Conservation (phyloP, 2,329 filamentous ascomycete genomes). For the Penicillium occitanis region DNA sequence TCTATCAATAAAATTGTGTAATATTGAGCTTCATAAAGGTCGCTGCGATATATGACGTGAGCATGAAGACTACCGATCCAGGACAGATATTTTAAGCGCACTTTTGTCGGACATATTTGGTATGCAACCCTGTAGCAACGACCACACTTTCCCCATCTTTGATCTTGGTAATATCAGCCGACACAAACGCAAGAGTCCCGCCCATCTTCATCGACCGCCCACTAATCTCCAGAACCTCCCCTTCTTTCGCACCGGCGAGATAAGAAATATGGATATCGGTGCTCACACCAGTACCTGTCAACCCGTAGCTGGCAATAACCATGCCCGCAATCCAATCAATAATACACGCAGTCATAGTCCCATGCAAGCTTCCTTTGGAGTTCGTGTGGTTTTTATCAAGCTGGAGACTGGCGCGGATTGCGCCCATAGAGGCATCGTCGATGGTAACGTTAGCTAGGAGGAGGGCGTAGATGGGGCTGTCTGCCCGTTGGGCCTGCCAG, state of each 20-base stretch:
- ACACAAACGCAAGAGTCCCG: neutral
- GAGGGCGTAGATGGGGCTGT: neutral
- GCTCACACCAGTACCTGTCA: neutral
- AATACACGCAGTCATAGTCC: neutral
- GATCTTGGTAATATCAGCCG: neutral
- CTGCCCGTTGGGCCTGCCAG: neutral
- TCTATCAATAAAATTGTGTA: too few species aligned
- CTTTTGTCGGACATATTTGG: neutral
- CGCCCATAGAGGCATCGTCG: neutral
- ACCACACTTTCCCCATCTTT: neutral
- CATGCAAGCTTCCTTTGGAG: neutral
- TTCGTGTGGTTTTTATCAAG: neutral
- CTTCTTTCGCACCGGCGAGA: neutral
- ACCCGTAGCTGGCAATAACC: neutral
- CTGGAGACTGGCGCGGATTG: neutral
- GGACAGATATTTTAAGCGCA: neutral
- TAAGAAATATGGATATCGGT: neutral
- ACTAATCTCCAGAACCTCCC: neutral
- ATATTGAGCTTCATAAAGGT: too few species aligned
- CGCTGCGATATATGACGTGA: too few species aligned
- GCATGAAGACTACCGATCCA: neutral
- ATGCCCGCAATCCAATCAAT: neutral
- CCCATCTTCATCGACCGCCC: neutral
- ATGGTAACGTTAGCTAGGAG: neutral
- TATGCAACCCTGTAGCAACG: neutral